Percentiles rank a stretch among this genome's conserved stretches.
phyloP scores from a whole-genome alignment of 305 asterid genomes.

The Coffea humblotiana region DNA sequence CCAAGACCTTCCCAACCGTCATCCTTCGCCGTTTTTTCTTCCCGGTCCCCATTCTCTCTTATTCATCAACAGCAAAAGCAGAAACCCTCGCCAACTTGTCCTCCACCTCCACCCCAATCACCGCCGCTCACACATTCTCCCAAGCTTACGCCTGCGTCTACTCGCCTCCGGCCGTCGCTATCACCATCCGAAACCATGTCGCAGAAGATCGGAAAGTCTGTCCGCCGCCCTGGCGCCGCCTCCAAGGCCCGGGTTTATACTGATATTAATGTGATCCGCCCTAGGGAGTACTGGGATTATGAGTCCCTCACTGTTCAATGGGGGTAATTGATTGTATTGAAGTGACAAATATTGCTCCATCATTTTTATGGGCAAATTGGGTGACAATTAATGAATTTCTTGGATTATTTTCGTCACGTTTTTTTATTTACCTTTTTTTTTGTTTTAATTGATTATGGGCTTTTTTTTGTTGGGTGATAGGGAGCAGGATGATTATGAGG shows the following conservation, averaged over 20 bases:
- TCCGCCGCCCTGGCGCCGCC: constrained; percentile 77
- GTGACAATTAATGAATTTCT: background rate
- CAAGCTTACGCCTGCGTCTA: constrained; percentile 28
- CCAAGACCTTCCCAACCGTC: constrained; percentile 19
- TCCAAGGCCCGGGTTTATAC: constrained; percentile 77
- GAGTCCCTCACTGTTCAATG: constrained; percentile 89
- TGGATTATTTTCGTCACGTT: background rate
- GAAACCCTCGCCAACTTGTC: constrained; percentile 18
- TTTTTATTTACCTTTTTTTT: background rate
- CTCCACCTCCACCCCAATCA: constrained; percentile 20
- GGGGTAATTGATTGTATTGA: constrained; percentile 62
- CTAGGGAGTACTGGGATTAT: constrained; percentile 96
- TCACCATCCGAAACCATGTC: constrained; percentile 63
- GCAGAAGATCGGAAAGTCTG: constrained; percentile 85
- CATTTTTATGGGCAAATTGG: background rate
- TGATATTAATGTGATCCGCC: constrained; percentile 78
- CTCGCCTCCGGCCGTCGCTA: constrained; percentile 35
- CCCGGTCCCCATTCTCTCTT: constrained; percentile 26
- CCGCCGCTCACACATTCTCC: constrained; percentile 23
- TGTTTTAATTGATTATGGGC: constrained; percentile 1
- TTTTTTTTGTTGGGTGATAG: constrained; percentile 38
- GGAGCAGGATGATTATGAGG: constrained; percentile 87
- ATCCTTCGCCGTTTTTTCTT: constrained; percentile 38
- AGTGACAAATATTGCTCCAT: background rate
- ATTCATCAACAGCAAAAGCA: constrained; percentile 25